Evolutionary conservation across 768 basidiomycete species (phyloP), one percentile per base, ranked within the genome.

Genomic region (Gloeostereum incarnatum): DNA sequence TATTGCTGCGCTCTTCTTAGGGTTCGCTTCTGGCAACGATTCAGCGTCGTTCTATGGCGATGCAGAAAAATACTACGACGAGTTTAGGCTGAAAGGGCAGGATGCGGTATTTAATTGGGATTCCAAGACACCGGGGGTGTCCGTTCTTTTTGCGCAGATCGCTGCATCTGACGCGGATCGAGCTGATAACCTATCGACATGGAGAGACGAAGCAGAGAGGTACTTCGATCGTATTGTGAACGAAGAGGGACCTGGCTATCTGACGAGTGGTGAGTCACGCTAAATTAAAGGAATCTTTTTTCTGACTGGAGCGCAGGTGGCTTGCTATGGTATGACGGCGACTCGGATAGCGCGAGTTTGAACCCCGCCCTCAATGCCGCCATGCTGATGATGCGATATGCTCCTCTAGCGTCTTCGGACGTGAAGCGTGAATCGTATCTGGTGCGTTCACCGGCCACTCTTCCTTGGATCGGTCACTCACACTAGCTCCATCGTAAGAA

Each of bases 301-400:
- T 17, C 31, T 41, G 7, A 17, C 23, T 43, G 20, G 25, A 14
- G 14, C 5, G 19, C 41, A 91, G 90, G 82, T 29, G 87, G 92
- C 2, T 61, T 94, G 27, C 58, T 92, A 4, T 91, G 70, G 51
- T 94, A 83, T 44, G 59, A 75, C n/a, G 87, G 83, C 11, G 87
- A 90, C 55, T 93, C 90, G 1, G 74, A 89, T 47, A 61, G 66
- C 5, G 85, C 82, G 6, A 78, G 79, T 42, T 65, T 93, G 25
- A 93, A 93, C 51, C 89, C 90, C 18, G 81, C 92, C 1, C 63
- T 93, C 46, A 93, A 92, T 43, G 73, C 78, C 4, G 89, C 92
- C 2, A 87, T 90, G 85, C 61, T 93, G 31, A 57, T 92, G 48
- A 67, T 69, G 25, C 73, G 81, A 51, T 94, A 87, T 56, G 80